These are phyloP conservation scores for Peniophora sp. DNA, from an alignment of 1,284 basidiomycete genomes.

Conservation along the genomic window DNA sequence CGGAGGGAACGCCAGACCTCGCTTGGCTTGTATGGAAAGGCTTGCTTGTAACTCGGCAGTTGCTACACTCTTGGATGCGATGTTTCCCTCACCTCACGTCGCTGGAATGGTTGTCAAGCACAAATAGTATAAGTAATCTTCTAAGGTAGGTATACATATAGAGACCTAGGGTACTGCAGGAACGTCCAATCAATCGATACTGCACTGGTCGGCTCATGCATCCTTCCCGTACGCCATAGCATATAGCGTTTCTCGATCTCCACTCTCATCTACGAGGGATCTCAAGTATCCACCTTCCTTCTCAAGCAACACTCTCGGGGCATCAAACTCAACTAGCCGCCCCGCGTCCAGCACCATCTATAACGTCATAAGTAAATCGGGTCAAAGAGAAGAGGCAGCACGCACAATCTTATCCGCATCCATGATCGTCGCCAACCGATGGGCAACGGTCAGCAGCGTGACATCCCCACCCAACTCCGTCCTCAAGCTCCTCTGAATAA, in stretches of 20 bases:
- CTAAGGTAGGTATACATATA: no score
- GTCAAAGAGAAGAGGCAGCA: neutral
- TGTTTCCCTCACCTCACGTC: no score
- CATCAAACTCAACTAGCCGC: constrained; percentile 45
- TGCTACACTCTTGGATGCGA: no score
- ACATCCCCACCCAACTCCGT: constrained; percentile 44
- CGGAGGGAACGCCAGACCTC: no score
- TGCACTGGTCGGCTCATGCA: no score
- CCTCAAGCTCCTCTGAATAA: constrained; percentile 52
- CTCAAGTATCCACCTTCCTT: constrained; percentile 44
- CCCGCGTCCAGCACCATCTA: constrained; percentile 33
- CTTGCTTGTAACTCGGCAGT: no score
- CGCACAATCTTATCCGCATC: constrained; percentile 39
- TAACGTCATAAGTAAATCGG: neutral
- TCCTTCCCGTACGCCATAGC: constrained; percentile 27
- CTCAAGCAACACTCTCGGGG: constrained; percentile 52
- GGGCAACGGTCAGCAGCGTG: constrained; percentile 60
- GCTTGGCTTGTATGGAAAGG: no score
- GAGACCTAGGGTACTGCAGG: no score
- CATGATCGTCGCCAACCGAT: constrained; percentile 66
- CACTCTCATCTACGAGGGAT: constrained; percentile 52
- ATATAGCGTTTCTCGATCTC: constrained; percentile 40
- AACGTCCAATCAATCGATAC: no score
- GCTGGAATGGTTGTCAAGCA: no score
- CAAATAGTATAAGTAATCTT: no score